Conservation (phyloP, 805 yeast species). For the Metschnikowia borealis region DNA sequence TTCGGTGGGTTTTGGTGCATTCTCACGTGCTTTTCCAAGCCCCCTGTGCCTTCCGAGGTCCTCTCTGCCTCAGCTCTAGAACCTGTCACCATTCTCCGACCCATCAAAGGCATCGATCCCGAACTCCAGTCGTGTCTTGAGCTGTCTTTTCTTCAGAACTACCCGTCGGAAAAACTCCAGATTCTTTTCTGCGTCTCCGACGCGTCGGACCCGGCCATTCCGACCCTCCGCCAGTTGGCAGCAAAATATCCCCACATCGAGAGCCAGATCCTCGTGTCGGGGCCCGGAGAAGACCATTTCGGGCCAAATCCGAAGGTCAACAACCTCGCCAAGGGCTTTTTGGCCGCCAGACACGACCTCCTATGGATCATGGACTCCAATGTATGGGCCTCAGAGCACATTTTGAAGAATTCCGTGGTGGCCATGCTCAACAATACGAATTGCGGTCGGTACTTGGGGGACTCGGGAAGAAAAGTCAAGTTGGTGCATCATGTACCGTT, state of each 20-base stretch:
- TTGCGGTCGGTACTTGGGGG: slow-evolving; percentile 40
- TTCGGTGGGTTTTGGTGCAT: slow-evolving; percentile 39
- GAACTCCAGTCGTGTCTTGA: slow-evolving; percentile 66
- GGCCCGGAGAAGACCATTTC: slow-evolving; percentile 45
- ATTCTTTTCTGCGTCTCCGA: slow-evolving; percentile 74
- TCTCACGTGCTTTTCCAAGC: slow-evolving; percentile 24
- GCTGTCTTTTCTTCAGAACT: slow-evolving; percentile 63
- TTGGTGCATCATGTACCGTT: slow-evolving; percentile 82
- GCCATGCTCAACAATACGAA: slow-evolving; percentile 48
- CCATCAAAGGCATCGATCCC: slow-evolving; percentile 80
- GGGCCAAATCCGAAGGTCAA: slow-evolving; percentile 92
- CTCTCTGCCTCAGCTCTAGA: slow-evolving; percentile 16
- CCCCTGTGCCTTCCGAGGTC: slow-evolving; percentile 17
- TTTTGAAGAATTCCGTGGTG: slow-evolving; percentile 60
- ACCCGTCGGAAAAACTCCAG: slow-evolving; percentile 58
- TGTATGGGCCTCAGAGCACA: slow-evolving; percentile 68
- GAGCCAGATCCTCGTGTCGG: slow-evolving; percentile 49
- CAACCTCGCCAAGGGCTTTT: slow-evolving; percentile 78
- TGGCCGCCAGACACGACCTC: slow-evolving; percentile 62
- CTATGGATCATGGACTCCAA: slow-evolving; percentile 86
- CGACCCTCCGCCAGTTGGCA: slow-evolving; percentile 49
- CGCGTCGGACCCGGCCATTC: slow-evolving; percentile 58
- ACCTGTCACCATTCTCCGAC: slow-evolving; percentile 71
- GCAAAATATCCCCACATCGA: slow-evolving; percentile 52
- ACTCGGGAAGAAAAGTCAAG: slow-evolving; percentile 41